Evolutionary conservation across 495 filamentous ascomycete species (phyloP).

Genomic region (Aspergillus hancockii): DNA sequence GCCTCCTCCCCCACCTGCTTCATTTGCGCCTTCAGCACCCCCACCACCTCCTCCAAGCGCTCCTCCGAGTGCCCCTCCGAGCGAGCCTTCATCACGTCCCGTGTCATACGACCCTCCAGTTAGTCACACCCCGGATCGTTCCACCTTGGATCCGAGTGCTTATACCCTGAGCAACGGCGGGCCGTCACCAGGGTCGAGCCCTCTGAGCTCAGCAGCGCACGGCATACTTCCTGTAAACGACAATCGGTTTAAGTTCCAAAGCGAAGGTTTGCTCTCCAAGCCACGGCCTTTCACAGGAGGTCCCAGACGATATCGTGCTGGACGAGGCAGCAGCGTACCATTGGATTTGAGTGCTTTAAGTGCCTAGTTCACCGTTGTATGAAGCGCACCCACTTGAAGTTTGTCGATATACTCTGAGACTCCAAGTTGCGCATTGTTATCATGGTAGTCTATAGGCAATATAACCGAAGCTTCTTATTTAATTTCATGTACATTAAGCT

Average conservation of each 20-base stretch:
- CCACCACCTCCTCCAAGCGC: constrained; percentile 40
- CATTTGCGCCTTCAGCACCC: constrained; percentile 49
- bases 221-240: constrained; percentile 69
- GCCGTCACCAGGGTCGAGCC: constrained; percentile 32
- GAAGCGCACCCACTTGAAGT: neutral
- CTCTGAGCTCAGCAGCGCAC: constrained; percentile 35
- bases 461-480: constrained; percentile 3
- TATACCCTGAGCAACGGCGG: constrained; percentile 71
- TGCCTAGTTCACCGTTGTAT: constrained; percentile 20
- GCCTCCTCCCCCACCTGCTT: constrained; percentile 53
- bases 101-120: constrained; percentile 48
- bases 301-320: constrained; percentile 79
- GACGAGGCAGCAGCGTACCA: constrained; percentile 90
- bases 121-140: constrained; percentile 47
- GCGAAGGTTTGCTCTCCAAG: constrained; percentile 79
- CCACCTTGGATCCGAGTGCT: constrained; percentile 70
- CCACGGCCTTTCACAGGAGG: constrained; percentile 76
- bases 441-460: constrained; percentile 5
- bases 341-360: constrained; percentile 67
- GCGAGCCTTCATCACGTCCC: constrained; percentile 48
- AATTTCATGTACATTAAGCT: constrained; percentile 2
- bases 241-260: constrained; percentile 80
- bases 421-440: constrained; percentile 6
- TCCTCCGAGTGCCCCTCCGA: constrained; percentile 50
- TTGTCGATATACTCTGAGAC: neutral